Base-by-base conservation (phyloP, 2,329 filamentous ascomycete species). In the Epicoccum nigrum region DNA sequence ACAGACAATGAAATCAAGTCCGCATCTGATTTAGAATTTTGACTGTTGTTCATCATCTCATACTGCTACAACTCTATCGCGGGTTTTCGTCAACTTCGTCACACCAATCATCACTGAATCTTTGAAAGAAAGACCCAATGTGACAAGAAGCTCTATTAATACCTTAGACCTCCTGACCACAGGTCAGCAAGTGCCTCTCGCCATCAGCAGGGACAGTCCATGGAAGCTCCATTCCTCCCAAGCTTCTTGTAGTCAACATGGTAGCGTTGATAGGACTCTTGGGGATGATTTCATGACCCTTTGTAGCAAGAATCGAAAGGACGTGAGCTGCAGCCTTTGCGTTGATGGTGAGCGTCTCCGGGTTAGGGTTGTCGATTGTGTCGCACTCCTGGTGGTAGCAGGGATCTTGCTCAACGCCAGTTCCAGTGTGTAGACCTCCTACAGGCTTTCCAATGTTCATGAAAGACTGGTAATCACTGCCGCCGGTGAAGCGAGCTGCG, bases 341-440 rank as follows among this genome's bases (percentile, higher is more conserved):
- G 45, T 74, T 74, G 31, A 73, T 56, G 7, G 70, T 62, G 25
- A 74, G 60, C 2, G 73, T 74, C 2, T 62, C 64, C 3, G 68
- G 56, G 37, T 73, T 70, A 1, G 74, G 67, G 48, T 76, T 76
- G 28, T 70, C 63, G 37, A 73, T 69, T 2, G 63, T 73, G 42
- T 76, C 74, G 40, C 73, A 73, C 4, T 64, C 64, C 28, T 70
- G 63, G 51, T 76, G 74, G 51, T 76, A 76, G 56, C 73, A 74
- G 2, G 67, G 64, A 44, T 76, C 73, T 41, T 73, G 70, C 21
- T 68, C 68, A 2, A 74, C 62, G 12, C 74, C 74, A 1, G 71
- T 74, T 21, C 74, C 75, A 0, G 74, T 76, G 43, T 74, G 72
- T 15, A 74, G 63, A 9, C 74, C 73, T 21, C 73, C 73, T 6